phyloP scores from a whole-genome alignment of 2,329 filamentous ascomycete genomes.

The Apiospora phragmitis region DNA sequence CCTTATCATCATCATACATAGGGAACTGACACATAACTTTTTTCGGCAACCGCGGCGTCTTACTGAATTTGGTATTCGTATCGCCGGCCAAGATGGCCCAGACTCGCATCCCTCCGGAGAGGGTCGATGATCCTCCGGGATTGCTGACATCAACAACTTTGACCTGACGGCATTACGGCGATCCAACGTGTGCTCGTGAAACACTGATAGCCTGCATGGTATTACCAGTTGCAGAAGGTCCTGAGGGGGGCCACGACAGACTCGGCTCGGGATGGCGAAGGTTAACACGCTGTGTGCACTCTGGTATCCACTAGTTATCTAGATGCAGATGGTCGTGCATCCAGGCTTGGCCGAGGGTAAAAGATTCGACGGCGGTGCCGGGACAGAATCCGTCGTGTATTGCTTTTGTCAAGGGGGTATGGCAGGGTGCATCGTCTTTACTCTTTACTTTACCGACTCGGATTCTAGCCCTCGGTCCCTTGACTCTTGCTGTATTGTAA shows the following conservation, averaged over 20 bases:
- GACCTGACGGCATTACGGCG: background rate
- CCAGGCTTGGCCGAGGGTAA: no score
- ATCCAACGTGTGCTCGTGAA: background rate
- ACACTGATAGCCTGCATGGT: background rate
- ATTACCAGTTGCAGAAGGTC: background rate
- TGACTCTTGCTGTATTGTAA: no score
- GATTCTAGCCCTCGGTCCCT: no score
- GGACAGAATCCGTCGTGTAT: background rate
- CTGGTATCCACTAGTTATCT: background rate
- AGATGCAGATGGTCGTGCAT: background rate
- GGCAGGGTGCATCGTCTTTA: background rate
- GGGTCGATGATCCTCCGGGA: background rate
- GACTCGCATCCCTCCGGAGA: background rate
- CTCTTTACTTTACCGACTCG: no score
- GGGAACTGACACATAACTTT: background rate
- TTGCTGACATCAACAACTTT: background rate
- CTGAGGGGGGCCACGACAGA: background rate
- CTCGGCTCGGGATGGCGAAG: background rate
- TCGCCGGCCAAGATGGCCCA: background rate
- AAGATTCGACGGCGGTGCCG: background rate
- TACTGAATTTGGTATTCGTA: background rate
- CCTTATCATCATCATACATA: background rate
- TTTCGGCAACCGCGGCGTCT: constrained; percentile 4
- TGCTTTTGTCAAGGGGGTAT: background rate
- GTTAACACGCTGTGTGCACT: background rate